These are phyloP conservation scores for Leccinellum luteum DNA, from an alignment of 768 basidiomycete species.

Conservation along the genomic window DNA sequence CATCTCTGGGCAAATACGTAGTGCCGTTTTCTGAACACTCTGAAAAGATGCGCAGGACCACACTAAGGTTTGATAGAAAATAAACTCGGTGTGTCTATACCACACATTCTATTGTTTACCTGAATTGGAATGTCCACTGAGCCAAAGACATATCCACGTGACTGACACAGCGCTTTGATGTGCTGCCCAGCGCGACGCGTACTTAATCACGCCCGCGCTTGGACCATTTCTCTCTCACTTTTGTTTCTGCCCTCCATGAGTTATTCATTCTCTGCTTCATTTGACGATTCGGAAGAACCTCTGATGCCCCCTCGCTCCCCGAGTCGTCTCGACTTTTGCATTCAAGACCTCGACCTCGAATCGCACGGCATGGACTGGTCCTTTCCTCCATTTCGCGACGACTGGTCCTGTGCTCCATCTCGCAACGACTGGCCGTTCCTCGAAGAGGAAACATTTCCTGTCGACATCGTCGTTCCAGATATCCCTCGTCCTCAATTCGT, in stretches of 20 bases:
- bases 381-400: background rate
- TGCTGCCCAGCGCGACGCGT: constrained; percentile 11
- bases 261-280: constrained; percentile 3
- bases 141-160: constrained; percentile 22
- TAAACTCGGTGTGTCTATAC: constrained; percentile 26
- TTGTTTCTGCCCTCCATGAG: constrained; percentile 6
- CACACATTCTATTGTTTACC: constrained; percentile 10
- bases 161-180: constrained; percentile 27
- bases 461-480: background rate
- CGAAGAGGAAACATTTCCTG: constrained; percentile 9
- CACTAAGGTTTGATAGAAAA: constrained; percentile 26
- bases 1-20: constrained; percentile 37
- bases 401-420: no score
- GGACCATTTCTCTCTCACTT: background rate
- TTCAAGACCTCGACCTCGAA: constrained; percentile 1
- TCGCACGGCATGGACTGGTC: constrained; percentile 14
- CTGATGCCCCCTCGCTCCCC: constrained; percentile 41
- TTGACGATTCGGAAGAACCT: constrained; percentile 13
- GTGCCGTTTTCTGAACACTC: constrained; percentile 41
- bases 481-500: background rate
- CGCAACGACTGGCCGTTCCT: background rate
- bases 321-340: constrained; percentile 47
- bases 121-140: constrained; percentile 1
- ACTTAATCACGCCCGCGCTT: constrained; percentile 9
- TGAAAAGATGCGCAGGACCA: constrained; percentile 38